Base-by-base conservation (phyloP, 2,329 filamentous ascomycete genomes). In the Herpotrichia juniperi region DNA sequence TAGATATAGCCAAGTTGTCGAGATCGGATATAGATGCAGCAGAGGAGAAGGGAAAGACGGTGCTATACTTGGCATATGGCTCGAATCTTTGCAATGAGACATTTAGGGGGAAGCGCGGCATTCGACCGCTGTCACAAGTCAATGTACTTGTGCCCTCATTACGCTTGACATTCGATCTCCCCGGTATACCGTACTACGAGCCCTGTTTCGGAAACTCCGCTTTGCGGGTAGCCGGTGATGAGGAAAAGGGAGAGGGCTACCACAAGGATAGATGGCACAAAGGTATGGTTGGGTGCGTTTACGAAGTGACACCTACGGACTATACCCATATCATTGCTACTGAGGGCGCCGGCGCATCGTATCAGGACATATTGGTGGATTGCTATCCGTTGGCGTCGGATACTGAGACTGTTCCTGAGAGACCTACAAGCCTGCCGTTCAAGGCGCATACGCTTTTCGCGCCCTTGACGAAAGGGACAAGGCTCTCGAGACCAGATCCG, bases 131-230 rank as follows among this genome's bases (percentile, higher is more conserved):
- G 12, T 91, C 90, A 32, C 84, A 89, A 57, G 76, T 93, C 67
- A 92, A 92, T 66, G 93, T 96, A 7, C 83, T 88, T 4, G 91
- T 91, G 2, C 94, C 94, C 0, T 82, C 84, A 4, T 79, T 97
- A 42, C 81, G 84, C 44, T 79, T 99, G 46, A 90, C 87, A 6
- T 97, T 99, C 72, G 89, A 94, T 68, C 83, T 97, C 0, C 85
- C 92, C 0, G 93, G 92, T 1, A 67, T 97, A 1, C 90, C 94
- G 0, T 97, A 97, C 76, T 68, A 76, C 11, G 94, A 97, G 74
- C 93, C 94, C 0, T 96, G 93, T 73, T 97, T 97, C 71, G 92
- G 91, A 51, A 96, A 96, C 66, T 88, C 88, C 2, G 83, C 82
- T 14, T 80, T 81, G 46, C 84, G 88, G 42, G 80, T 45, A 1